These are phyloP conservation scores for Penicillium alfredii DNA, from an alignment of 495 filamentous ascomycete genomes.

Conservation along the genomic window DNA sequence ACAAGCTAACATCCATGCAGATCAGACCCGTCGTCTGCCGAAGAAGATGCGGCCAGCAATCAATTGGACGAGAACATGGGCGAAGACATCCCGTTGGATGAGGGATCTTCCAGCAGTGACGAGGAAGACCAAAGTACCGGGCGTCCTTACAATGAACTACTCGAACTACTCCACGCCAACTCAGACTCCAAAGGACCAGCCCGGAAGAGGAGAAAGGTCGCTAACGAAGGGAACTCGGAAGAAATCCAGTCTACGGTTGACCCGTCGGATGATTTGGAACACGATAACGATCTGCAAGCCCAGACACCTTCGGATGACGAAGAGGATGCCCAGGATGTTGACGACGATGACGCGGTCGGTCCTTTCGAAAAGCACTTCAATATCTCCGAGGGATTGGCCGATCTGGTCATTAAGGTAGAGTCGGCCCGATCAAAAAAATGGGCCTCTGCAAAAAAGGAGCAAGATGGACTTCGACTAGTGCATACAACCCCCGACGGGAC, in stretches of 20 bases:
- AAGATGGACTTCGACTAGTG: constrained; percentile 42
- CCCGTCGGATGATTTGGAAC: constrained; percentile 21
- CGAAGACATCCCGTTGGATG: constrained; percentile 26
- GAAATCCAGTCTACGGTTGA: constrained; percentile 10
- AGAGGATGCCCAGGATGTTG: constrained; percentile 26
- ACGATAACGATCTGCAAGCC: constrained; percentile 26
- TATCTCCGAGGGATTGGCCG: constrained; percentile 50
- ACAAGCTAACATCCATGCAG: constrained; percentile 24
- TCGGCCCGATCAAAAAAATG: constrained; percentile 52
- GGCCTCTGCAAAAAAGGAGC: constrained; percentile 37
- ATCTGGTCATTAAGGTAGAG: constrained; percentile 49
- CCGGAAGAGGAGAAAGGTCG: constrained; percentile 64
- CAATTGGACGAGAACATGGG: constrained; percentile 19
- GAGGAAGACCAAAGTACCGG: constrained; percentile 39
- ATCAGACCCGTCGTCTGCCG: constrained; percentile 32
- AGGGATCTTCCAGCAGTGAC: constrained; percentile 38
- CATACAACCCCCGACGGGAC: constrained; percentile 36
- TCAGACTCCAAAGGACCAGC: constrained; percentile 49
- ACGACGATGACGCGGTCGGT: constrained; percentile 47
- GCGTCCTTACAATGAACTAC: constrained; percentile 58
- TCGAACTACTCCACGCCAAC: constrained; percentile 52
- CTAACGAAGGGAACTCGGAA: constrained; percentile 26
- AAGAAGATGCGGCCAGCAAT: constrained; percentile 16
- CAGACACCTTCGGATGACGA: constrained; percentile 41
- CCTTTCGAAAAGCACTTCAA: constrained; percentile 79